These are phyloP conservation scores for Taphrina pruni DNA, from an alignment of 1,139 yeast species.

Conservation along the genomic window DNA sequence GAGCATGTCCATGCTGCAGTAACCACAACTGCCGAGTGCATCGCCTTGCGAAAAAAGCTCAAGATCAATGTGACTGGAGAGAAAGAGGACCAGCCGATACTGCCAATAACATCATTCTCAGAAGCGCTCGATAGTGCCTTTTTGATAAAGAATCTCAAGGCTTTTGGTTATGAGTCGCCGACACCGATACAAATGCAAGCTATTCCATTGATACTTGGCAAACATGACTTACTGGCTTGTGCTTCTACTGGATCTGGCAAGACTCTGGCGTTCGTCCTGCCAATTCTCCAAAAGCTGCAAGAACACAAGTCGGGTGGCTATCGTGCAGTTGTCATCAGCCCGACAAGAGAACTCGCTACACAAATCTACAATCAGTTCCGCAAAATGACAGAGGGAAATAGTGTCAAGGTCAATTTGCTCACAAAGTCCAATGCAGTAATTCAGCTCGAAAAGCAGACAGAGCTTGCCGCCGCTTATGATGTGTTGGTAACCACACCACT, in stretches of 20 bases:
- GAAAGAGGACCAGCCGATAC: constrained; percentile 85
- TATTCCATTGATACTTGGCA: constrained; percentile 69
- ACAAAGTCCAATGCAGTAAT: constrained; percentile 79
- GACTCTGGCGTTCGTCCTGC: constrained; percentile 84
- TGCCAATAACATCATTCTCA: constrained; percentile 80
- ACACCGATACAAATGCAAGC: constrained; percentile 91
- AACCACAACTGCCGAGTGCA: constrained; percentile 63
- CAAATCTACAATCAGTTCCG: constrained; percentile 77
- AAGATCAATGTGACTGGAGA: constrained; percentile 73
- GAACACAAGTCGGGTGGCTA: constrained; percentile 41
- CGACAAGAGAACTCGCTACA: constrained; percentile 87
- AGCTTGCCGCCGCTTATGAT: constrained; percentile 71
- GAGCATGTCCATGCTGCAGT: constrained; percentile 55
- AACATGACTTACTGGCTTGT: constrained; percentile 79
- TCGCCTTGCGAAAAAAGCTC: constrained; percentile 60
- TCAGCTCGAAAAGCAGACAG: constrained; percentile 59
- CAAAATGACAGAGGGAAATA: constrained; percentile 59
- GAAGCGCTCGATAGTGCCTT: constrained; percentile 62
- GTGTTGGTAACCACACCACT: constrained; percentile 86
- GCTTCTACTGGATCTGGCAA: constrained; percentile 97
- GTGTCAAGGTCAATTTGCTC: constrained; percentile 68
- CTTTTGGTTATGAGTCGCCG: constrained; percentile 77
- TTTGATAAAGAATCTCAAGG: constrained; percentile 68
- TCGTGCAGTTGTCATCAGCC: constrained; percentile 79
- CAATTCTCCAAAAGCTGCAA: constrained; percentile 64